Evolutionary conservation across 768 basidiomycete genomes (phyloP).

Genomic region (Zangia roseola): DNA sequence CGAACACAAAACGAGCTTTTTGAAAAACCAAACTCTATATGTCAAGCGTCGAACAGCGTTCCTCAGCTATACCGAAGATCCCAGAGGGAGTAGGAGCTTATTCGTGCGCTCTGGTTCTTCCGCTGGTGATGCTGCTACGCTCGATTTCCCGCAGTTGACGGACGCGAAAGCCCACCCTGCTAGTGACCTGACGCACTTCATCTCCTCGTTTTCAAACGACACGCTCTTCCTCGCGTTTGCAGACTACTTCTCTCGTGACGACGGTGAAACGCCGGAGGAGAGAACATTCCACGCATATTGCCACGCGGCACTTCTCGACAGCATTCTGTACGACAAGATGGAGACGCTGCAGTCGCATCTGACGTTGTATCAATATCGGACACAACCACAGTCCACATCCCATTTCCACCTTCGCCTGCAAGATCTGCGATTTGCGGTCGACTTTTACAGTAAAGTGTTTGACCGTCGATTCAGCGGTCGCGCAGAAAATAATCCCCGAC

Average conservation of each 20-base stretch:
- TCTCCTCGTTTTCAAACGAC: constrained; percentile 84
- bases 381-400: constrained; percentile 52
- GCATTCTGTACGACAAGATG: constrained; percentile 89
- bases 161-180: constrained; percentile 66
- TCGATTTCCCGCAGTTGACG: constrained; percentile 80
- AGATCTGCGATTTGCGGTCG: constrained; percentile 69
- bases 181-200: constrained; percentile 79
- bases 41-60: constrained; percentile 93
- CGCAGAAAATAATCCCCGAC: constrained; percentile 61
- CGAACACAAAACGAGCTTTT: constrained; percentile 64
- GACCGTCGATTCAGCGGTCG: constrained; percentile 73
- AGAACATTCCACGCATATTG: constrained; percentile 68
- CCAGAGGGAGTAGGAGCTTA: constrained; percentile 87
- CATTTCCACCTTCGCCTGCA: constrained; percentile 70
- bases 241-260: constrained; percentile 68
- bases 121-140: constrained; percentile 76
- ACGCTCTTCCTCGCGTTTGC: constrained; percentile 77
- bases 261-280: constrained; percentile 58
- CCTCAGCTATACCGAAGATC: constrained; percentile 91
- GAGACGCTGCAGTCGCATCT: constrained; percentile 74
- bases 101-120: constrained; percentile 87
- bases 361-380: constrained; percentile 66
- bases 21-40: constrained; percentile 79
- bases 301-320: constrained; percentile 77
- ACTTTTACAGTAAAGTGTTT: constrained; percentile 76